These are phyloP conservation scores for Coccomyxa sp. DNA, from an alignment of 139 green algal species.

Conservation along the genomic window DNA sequence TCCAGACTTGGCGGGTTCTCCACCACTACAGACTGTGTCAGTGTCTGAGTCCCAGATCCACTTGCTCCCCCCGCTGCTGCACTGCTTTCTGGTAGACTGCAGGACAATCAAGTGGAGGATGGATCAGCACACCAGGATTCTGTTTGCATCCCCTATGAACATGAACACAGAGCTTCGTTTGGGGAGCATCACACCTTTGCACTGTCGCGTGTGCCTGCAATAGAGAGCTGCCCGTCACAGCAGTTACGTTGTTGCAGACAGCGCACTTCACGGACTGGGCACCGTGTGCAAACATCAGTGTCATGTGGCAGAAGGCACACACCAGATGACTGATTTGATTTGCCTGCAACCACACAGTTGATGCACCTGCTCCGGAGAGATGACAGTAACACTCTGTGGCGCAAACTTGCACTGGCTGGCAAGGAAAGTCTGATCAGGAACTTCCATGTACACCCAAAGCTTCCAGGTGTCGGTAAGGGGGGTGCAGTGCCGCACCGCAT, in stretches of 20 bases:
- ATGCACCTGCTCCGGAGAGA: too few relatives aligned
- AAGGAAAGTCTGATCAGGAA: neutral
- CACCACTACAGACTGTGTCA: conserved; percentile 68
- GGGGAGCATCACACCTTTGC: neutral
- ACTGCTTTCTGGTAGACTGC: too few relatives aligned
- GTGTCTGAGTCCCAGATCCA: neutral
- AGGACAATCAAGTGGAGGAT: too few relatives aligned
- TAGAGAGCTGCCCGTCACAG: conserved; percentile 4
- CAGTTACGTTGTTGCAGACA: conserved; percentile 85
- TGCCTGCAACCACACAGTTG: conserved; percentile 17
- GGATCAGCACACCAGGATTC: too few relatives aligned
- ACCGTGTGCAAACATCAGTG: conserved; percentile 77
- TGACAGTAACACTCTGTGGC: neutral
- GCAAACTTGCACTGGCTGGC: neutral
- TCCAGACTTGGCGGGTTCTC: conserved; percentile 73
- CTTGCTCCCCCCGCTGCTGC: neutral
- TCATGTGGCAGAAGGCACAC: conserved; percentile 82
- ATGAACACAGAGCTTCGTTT: neutral
- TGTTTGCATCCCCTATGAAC: too few relatives aligned
- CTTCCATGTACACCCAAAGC: too few relatives aligned
- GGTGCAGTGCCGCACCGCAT: conserved; percentile 16
- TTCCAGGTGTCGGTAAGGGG: too few relatives aligned
- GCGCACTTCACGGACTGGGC: conserved; percentile 90
- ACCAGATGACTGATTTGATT: conserved; percentile 81
- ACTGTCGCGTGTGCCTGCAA: neutral